These are phyloP conservation scores for Geranium rotundifolium DNA, from an alignment of 345 rosid genomes.

Conservation along the genomic window DNA sequence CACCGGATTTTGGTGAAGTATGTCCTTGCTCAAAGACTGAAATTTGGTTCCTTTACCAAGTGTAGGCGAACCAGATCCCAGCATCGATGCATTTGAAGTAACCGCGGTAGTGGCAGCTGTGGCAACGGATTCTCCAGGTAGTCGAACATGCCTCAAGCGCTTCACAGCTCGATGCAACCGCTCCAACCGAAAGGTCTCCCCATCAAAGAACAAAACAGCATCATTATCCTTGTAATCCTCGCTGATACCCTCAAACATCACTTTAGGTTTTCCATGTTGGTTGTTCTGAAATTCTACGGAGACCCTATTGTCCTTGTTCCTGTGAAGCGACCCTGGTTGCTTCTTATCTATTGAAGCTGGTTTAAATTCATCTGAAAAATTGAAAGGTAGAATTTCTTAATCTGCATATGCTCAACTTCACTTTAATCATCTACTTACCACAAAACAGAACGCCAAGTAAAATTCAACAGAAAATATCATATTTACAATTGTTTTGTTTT, in stretches of 20 bases:
- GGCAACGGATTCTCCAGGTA: constrained; percentile 36
- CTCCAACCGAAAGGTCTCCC: constrained; percentile 52
- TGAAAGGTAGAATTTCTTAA: too few relatives aligned
- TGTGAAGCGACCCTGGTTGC: constrained; percentile 47
- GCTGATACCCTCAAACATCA: constrained; percentile 51
- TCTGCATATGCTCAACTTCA: too few relatives aligned
- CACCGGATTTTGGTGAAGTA: constrained; percentile 19
- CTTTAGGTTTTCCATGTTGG: constrained; percentile 57
- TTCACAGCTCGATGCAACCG: constrained; percentile 59
- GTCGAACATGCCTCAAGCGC: constrained; percentile 43
- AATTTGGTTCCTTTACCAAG: constrained; percentile 23
- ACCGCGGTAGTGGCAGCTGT: constrained; percentile 15
- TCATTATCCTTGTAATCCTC: constrained; percentile 68
- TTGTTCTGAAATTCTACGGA: constrained; percentile 68
- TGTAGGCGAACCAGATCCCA: constrained; percentile 28
- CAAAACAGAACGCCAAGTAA: too few relatives aligned
- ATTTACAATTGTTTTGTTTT: too few relatives aligned
- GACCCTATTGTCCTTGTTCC: constrained; percentile 56
- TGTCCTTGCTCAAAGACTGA: constrained; percentile 12
- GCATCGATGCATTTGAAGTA: constrained; percentile 20
- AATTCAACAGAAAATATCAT: too few relatives aligned
- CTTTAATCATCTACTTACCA: too few relatives aligned
- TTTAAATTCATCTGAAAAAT: constrained; percentile 58
- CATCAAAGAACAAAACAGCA: constrained; percentile 61
- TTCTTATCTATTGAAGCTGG: constrained; percentile 69